Base-by-base conservation (phyloP, 805 yeast genomes). In the Schwanniomyces sp. region DNA sequence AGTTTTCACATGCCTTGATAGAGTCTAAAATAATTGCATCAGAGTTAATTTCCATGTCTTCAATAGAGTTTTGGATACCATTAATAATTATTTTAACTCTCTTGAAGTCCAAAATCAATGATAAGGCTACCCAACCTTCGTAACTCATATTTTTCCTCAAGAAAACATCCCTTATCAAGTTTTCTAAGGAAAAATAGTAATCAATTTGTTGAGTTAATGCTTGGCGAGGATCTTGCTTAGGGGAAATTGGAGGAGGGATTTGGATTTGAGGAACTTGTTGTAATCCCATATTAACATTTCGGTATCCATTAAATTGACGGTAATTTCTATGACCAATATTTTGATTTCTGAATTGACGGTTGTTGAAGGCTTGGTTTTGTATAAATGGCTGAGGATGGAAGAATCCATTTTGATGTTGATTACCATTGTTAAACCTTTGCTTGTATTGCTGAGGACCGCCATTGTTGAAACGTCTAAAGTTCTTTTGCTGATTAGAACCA, bases 141-240 rank as follows among this genome's bases (percentile, higher is more conserved):
- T 78, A 58, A 66, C 85, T 81, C 95, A 92, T 88, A 59, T 87
- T 88, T 54, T 82, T 79, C 67, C 96, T 82, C 68, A 94, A 76
- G 63, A 71, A 92, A 44, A 85, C 72, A 70, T 94, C 99, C 69
- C 90, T 88, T 57, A 86, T 75, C 68, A 94, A 76, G 68, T 94
- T 94, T 58, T 90, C 96, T 43, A 84, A 75, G 27, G 95, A 85
- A 71, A 94, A 88, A 68, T 94, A 94, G 74, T 94, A 94, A 63
- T 89, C 94, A 44, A 92, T 74, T 74, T 91, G 98, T 49, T 70
- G 66, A 44, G 63, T 64, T 55, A 73, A 73, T 32, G 78, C 78
- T 53, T 67, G 67, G 49, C 63, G 66, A 27, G 77, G 78, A 49
- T 72, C 72, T 56, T 73, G 77, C 56, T 73, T 70, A 17, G 77